A percentile compares a stretch with the other conserved stretches of the same genome.
phyloP scores from a whole-genome alignment of 108 stramenopile species.

The Hondaea fermentalgiana region DNA sequence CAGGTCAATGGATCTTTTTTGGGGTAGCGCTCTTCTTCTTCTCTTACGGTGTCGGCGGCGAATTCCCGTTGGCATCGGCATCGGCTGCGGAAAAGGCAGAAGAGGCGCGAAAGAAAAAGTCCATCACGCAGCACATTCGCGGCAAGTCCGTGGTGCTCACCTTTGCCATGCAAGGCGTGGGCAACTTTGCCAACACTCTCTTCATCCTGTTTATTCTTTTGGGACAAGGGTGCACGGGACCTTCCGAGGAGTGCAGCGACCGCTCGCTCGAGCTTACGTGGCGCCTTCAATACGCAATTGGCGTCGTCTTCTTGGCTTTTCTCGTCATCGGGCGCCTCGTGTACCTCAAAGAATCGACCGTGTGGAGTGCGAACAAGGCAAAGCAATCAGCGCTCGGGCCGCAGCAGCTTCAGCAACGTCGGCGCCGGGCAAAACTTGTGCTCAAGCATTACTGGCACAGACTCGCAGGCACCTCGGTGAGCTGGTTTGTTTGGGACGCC shows the following conservation, averaged over 20 bases:
- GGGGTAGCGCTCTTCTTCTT: background rate
- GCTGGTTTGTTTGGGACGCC: conserved; percentile 53
- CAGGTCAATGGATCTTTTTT: background rate
- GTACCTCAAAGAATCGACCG: background rate
- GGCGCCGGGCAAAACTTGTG: background rate
- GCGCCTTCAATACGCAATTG: conserved; percentile 10
- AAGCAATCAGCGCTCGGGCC: background rate
- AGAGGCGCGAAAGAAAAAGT: background rate
- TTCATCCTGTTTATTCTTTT: background rate
- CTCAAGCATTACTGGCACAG: background rate
- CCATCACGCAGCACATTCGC: background rate
- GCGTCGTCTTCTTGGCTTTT: background rate
- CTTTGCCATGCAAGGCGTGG: conserved; percentile 52
- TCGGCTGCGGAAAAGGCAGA: conserved; percentile 26
- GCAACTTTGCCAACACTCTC: conserved; percentile 1
- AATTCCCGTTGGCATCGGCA: conserved; percentile 47
- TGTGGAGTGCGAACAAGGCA: background rate
- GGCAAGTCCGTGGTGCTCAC: conserved; percentile 30
- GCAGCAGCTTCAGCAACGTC: background rate
- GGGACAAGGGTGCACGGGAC: conserved; percentile 13
- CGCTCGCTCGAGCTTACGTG: conserved; percentile 19
- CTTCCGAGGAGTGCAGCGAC: conserved; percentile 12
- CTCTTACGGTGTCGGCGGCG: conserved; percentile 52
- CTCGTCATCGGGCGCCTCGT: background rate
- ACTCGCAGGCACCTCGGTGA: conserved; percentile 42